Conservation (phyloP, 371 early-diverging fungal species). For the Rhizomucor pusillus region DNA sequence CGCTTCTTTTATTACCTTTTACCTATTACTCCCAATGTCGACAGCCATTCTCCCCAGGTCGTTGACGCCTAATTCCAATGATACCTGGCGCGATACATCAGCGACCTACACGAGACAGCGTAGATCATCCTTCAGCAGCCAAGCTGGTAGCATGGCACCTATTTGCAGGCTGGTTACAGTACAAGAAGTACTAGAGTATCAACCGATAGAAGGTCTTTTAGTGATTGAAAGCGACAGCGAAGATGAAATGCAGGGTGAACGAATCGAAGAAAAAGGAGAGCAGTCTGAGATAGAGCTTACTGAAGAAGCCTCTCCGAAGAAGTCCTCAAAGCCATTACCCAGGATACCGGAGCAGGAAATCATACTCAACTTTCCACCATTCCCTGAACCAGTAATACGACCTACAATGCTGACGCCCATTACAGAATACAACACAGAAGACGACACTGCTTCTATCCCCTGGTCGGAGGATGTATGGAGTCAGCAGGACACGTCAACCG, state of each 20-base stretch:
- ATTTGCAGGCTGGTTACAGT: slow-evolving; percentile 17
- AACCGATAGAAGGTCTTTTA: slow-evolving; percentile 8
- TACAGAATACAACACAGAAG: background rate
- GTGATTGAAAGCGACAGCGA: slow-evolving; percentile 13
- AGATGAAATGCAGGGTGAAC: slow-evolving; percentile 11
- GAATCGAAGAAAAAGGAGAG: background rate
- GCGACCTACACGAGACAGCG: background rate
- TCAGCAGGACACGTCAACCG: no score
- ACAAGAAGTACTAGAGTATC: slow-evolving; percentile 5
- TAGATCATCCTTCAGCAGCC: background rate
- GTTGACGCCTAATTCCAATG: background rate
- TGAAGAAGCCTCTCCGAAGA: no score
- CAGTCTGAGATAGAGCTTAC: no score
- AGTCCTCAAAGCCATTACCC: no score
- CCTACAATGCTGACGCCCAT: no score
- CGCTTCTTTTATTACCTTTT: background rate
- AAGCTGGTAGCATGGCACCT: background rate
- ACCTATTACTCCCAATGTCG: slow-evolving; percentile 1
- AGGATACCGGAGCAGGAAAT: no score
- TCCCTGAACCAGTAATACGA: no score
- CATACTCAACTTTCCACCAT: no score
- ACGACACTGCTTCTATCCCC: background rate
- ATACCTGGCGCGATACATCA: background rate
- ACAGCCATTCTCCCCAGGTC: background rate
- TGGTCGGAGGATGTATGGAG: background rate